Conservation (phyloP, 768 basidiomycete species). For the Naematelia encephala region DNA sequence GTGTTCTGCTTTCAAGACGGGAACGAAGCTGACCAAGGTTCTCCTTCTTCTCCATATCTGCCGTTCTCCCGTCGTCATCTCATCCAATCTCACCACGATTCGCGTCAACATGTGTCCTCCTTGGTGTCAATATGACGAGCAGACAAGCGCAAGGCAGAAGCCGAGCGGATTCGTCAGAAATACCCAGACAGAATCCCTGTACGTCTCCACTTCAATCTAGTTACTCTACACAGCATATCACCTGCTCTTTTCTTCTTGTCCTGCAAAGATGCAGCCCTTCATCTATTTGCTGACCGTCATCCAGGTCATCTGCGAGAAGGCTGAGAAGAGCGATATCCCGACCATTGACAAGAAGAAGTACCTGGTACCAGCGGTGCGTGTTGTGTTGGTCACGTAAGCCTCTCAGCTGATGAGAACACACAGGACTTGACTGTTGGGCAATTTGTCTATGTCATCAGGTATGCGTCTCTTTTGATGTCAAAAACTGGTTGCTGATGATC, state of each 20-base stretch:
- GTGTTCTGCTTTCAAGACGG: constrained; percentile 38
- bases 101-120: neutral
- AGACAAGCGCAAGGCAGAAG: constrained; percentile 99
- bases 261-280: neutral
- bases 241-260: neutral
- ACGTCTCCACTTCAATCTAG: constrained; percentile 48
- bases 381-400: neutral
- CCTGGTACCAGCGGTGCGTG: constrained; percentile 85
- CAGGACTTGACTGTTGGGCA: constrained; percentile 96
- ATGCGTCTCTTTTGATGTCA: neutral
- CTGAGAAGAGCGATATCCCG: constrained; percentile 95
- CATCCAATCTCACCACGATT: neutral
- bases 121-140: constrained; percentile 6
- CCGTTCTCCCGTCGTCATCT: neutral
- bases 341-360: constrained; percentile 99
- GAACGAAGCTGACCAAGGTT: constrained; percentile 5
- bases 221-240: neutral
- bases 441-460: constrained; percentile 94
- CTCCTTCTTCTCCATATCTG: neutral
- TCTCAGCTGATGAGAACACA: constrained; percentile 15
- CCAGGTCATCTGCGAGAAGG: constrained; percentile 99
- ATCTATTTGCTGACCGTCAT: constrained; percentile 2
- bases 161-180: constrained; percentile 97
- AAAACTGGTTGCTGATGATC: neutral
- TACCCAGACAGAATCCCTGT: constrained; percentile 98